Evolutionary conservation across 129 eudicot genomes (phyloP).

Genomic region (sunflower (Helianthus annuus)): DNA sequence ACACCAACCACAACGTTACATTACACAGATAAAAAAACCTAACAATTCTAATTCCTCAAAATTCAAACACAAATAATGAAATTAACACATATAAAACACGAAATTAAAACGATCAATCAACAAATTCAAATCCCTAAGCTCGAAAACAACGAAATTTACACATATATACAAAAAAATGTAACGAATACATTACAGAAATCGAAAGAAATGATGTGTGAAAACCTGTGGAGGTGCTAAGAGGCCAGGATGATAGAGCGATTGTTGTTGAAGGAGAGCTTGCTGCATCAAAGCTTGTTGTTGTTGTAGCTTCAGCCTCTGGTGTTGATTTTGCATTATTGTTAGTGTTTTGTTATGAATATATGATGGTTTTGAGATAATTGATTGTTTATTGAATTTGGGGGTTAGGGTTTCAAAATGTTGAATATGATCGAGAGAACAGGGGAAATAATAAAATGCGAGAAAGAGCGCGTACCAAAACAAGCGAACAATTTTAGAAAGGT

Average conservation of each 20-base stretch:
- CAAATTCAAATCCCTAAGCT: conserved; percentile 18
- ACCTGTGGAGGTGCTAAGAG: conserved; percentile 91
- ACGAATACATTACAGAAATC: neutral
- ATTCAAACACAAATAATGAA: neutral
- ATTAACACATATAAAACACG: conserved; percentile 3
- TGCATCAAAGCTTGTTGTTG: conserved; percentile 77
- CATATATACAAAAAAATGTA: neutral
- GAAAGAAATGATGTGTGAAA: conserved; percentile 7
- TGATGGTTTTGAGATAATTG: conserved; percentile 20
- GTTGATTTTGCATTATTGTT: conserved; percentile 57
- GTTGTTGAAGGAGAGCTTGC: conserved; percentile 93
- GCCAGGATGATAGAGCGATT: conserved; percentile 87
- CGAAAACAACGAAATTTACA: conserved; percentile 14
- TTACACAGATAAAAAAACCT: conserved; percentile 10
- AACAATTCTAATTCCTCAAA: neutral
- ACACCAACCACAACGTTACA: neutral
- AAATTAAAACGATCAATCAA: conserved; percentile 10
- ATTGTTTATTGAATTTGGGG: conserved; percentile 35
- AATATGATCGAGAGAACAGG: conserved; percentile 22
- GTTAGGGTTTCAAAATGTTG: conserved; percentile 46
- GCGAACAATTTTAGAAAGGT: conserved; percentile 11
- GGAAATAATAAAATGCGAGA: conserved; percentile 28
- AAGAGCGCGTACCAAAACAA: conserved; percentile 19
- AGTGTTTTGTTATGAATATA: neutral
- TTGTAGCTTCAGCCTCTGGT: conserved; percentile 77